These are phyloP conservation scores for Isatis tinctoria DNA, from an alignment of 345 rosid genomes.

Conservation along the genomic window DNA sequence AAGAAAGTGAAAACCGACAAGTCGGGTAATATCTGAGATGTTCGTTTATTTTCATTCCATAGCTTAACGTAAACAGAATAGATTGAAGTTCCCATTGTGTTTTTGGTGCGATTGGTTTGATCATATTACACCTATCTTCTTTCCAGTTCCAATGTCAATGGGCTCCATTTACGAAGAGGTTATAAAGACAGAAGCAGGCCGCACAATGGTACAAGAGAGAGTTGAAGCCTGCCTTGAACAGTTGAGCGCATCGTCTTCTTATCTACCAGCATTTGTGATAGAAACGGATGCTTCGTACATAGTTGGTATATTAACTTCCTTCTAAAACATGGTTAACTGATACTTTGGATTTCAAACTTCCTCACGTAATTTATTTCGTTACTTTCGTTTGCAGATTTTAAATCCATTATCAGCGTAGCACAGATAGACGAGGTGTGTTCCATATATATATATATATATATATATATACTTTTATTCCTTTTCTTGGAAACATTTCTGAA, in stretches of 20 bases:
- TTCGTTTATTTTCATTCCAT: constrained; percentile 1
- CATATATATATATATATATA: neutral
- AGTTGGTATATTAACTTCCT: constrained; percentile 43
- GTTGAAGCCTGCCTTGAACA: constrained; percentile 54
- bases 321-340: neutral
- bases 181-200: constrained; percentile 71
- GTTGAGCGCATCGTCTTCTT: constrained; percentile 40
- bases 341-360: neutral
- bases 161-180: constrained; percentile 77
- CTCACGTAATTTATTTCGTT: neutral
- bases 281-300: constrained; percentile 43
- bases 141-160: constrained; percentile 63
- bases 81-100: neutral
- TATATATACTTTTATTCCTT: neutral
- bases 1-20: constrained; percentile 56
- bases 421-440: constrained; percentile 72
- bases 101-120: neutral
- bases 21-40: constrained; percentile 48
- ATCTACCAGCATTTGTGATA: constrained; percentile 42
- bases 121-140: constrained; percentile 1
- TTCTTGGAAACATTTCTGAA: neutral
- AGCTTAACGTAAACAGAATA: neutral
- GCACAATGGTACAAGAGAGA: constrained; percentile 66
- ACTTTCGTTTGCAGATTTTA: constrained; percentile 51
- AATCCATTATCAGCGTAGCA: constrained; percentile 57